A percentile compares a stretch with the other conserved stretches of the same genome.
These are phyloP conservation scores for Dictyostelium firmibasis DNA, from an alignment of 78 protist species.

Conservation along the genomic window DNA sequence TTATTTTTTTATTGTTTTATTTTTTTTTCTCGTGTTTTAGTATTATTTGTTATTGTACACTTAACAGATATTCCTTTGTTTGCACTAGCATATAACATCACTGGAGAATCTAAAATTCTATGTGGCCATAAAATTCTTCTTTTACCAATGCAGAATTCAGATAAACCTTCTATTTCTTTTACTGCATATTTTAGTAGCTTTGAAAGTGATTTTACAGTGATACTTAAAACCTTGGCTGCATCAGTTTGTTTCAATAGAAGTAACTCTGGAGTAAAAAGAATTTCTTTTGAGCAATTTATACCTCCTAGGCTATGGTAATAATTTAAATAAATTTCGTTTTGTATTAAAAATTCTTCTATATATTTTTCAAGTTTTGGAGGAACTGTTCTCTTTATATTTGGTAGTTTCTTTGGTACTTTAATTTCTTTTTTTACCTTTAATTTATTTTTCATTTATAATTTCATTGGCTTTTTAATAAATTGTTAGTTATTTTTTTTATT, in stretches of 20 bases:
- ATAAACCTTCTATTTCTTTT: neutral
- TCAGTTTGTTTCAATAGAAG: neutral
- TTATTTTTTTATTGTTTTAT: too few species aligned
- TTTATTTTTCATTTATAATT: too few species aligned
- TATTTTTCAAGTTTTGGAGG: neutral
- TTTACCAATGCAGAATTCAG: neutral
- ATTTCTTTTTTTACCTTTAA: neutral
- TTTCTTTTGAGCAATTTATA: neutral
- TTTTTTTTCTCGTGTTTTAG: too few species aligned
- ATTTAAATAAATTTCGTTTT: too few species aligned
- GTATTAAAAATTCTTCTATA: neutral
- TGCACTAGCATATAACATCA: neutral
- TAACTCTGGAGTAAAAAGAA: neutral
- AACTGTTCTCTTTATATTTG: neutral
- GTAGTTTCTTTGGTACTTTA: neutral
- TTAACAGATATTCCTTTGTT: neutral
- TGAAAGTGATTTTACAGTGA: neutral
- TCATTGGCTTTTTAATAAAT: too few species aligned
- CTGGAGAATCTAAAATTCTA: neutral
- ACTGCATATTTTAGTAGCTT: neutral
- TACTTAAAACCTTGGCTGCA: neutral
- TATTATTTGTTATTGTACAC: neutral
- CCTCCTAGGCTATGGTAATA: too few species aligned
- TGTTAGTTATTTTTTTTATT: too few species aligned
- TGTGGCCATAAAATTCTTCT: neutral